phyloP scores from a whole-genome alignment of 2,329 filamentous ascomycete genomes.

The Lithohypha guttulata region DNA sequence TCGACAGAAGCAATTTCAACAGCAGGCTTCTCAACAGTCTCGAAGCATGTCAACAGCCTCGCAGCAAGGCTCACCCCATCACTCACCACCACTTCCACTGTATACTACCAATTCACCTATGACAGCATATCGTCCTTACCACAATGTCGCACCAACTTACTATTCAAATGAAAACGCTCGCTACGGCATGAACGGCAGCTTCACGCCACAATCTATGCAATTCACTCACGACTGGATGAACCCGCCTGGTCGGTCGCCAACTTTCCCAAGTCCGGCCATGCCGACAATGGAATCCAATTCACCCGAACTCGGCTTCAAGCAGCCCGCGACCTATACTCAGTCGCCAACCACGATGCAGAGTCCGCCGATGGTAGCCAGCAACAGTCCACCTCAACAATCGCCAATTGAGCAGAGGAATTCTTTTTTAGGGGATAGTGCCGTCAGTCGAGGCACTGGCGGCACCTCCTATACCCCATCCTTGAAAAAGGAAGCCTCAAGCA shows the following conservation, averaged over 20 bases:
- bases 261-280: conserved; percentile 9
- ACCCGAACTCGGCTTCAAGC: conserved; percentile 5
- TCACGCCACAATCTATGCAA: conserved; percentile 9
- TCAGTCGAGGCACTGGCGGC: conserved; percentile 11
- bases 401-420: conserved; percentile 3
- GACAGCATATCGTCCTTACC: conserved; percentile 5
- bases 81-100: conserved; percentile 7
- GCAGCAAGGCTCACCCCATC: conserved; percentile 6
- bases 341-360: conserved; percentile 3
- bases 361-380: background rate
- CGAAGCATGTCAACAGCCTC: conserved; percentile 19
- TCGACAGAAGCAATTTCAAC: conserved; percentile 21
- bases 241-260: conserved; percentile 8
- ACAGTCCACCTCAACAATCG: conserved; percentile 4
- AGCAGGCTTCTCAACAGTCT: conserved; percentile 20
- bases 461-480: conserved; percentile 4
- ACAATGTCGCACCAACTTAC: conserved; percentile 6
- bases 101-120: conserved; percentile 3
- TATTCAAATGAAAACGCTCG: conserved; percentile 1
- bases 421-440: conserved; percentile 12
- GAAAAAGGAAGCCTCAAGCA: conserved; percentile 10
- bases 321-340: conserved; percentile 1
- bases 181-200: conserved; percentile 1
- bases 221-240: conserved; percentile 21
- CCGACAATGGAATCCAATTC: conserved; percentile 7